Conservation (phyloP, 805 yeast species). For the Teunomyces atbi region DNA sequence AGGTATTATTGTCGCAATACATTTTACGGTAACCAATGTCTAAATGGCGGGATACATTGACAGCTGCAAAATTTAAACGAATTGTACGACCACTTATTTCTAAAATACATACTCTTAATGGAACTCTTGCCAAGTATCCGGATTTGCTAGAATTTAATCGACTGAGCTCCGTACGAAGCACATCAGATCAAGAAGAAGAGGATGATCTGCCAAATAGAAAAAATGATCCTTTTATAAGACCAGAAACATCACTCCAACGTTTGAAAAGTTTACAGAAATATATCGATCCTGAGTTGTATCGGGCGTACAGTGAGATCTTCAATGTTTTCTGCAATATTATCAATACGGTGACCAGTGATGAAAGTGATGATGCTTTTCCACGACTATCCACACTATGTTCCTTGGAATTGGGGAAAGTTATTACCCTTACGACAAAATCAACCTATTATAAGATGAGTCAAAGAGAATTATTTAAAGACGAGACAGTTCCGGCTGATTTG, state of each 20-base stretch:
- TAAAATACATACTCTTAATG: conserved; percentile 34
- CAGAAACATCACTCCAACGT: conserved; percentile 20
- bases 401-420: conserved; percentile 31
- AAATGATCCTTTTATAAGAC: conserved; percentile 8
- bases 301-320: conserved; percentile 31
- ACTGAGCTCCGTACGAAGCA: conserved; percentile 3
- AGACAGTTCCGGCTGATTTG: conserved; percentile 24
- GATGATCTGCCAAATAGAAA: neutral
- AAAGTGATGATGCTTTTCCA: neutral
- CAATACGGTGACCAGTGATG: conserved; percentile 8
- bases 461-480: conserved; percentile 21
- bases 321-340: conserved; percentile 27
- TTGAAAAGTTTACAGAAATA: conserved; percentile 23
- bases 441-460: conserved; percentile 33
- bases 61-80: conserved; percentile 28
- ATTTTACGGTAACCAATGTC: neutral
- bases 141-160: conserved; percentile 13
- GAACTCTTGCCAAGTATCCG: conserved; percentile 27
- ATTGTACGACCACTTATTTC: conserved; percentile 36
- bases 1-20: neutral
- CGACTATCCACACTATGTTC: conserved; percentile 24
- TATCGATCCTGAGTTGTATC: conserved; percentile 26
- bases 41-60: neutral
- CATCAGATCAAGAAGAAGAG: neutral
- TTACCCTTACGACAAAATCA: conserved; percentile 33